phyloP scores from a whole-genome alignment of 73 alveolate species.

The Uronychia setigera region DNA sequence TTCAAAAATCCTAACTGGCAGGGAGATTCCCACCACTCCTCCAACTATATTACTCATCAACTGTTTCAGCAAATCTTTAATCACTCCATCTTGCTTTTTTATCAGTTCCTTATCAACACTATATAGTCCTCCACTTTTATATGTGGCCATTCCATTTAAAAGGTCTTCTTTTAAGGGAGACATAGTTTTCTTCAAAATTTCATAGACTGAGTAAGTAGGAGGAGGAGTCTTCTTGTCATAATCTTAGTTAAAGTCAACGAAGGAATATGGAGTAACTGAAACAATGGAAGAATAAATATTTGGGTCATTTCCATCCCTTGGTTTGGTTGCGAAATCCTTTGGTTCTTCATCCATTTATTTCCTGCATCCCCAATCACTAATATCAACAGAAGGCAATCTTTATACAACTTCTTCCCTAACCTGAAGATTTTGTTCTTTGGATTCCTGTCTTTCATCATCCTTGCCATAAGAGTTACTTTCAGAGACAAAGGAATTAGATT shows the following conservation, averaged over 20 bases:
- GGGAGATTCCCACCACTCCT: constrained; percentile 60
- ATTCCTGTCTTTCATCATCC: background rate
- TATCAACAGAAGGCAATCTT: background rate
- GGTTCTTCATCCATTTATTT: background rate
- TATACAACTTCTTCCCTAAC: background rate
- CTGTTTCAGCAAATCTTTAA: constrained; percentile 40
- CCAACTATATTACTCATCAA: constrained; percentile 42
- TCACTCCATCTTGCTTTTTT: constrained; percentile 56
- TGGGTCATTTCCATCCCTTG: constrained; percentile 3
- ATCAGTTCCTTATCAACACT: constrained; percentile 37
- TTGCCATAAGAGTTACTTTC: background rate
- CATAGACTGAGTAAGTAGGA: constrained; percentile 47
- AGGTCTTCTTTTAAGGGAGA: constrained; percentile 37
- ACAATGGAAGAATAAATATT: background rate
- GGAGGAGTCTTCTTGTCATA: constrained; percentile 57
- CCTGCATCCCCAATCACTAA: background rate
- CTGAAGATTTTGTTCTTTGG: background rate
- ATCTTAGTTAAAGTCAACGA: constrained; percentile 23
- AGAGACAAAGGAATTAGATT: background rate
- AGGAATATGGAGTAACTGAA: constrained; percentile 32
- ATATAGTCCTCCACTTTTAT: constrained; percentile 12
- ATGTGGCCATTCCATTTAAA: constrained; percentile 28
- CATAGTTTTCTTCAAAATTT: constrained; percentile 8
- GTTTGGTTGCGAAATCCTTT: background rate
- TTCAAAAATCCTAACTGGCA: constrained; percentile 68